Evolutionary conservation across 345 rosid species (phyloP).

Genomic region (Hypericum androsaemum): DNA sequence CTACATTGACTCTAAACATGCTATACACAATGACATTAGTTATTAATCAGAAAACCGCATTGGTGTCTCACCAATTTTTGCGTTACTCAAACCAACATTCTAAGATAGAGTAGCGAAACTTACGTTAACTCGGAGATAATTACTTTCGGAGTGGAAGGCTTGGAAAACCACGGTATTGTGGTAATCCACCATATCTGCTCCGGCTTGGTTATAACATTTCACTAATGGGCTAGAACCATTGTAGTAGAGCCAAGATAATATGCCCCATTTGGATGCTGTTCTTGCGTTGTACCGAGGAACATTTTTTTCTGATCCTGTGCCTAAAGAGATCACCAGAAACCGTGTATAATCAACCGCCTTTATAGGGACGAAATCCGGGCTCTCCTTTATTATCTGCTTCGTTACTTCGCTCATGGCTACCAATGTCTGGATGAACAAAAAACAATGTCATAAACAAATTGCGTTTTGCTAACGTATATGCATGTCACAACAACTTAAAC

Average conservation of each 20-base stretch:
- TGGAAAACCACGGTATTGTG: slow-evolving; percentile 38
- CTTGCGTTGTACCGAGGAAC: slow-evolving; percentile 31
- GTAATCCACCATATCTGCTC: slow-evolving; percentile 53
- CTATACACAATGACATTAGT: too few relatives aligned
- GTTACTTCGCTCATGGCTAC: slow-evolving; percentile 56
- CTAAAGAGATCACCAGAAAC: slow-evolving; percentile 57
- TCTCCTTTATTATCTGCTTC: slow-evolving; percentile 35
- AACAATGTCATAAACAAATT: not conserved
- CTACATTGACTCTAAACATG: too few relatives aligned
- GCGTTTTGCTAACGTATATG: too few relatives aligned
- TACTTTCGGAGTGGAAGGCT: slow-evolving; percentile 45
- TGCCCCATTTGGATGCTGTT: slow-evolving; percentile 57
- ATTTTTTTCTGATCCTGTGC: slow-evolving; percentile 38
- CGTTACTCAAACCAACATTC: too few relatives aligned
- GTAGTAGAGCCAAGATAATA: slow-evolving; percentile 41
- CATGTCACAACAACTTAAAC: too few relatives aligned
- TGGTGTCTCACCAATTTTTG: too few relatives aligned
- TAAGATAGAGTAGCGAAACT: not conserved
- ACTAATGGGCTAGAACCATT: slow-evolving; percentile 44
- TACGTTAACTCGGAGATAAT: slow-evolving; percentile 63
- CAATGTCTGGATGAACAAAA: slow-evolving; percentile 34
- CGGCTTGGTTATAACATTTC: slow-evolving; percentile 35
- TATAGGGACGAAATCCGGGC: slow-evolving; percentile 31
- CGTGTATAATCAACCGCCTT: slow-evolving; percentile 37
- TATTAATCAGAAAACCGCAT: too few relatives aligned